Percentiles rank a stretch among this genome's conserved stretches.
These are phyloP conservation scores for Verticillium tricorpus DNA, from an alignment of 2,329 filamentous ascomycete genomes.

Conservation along the genomic window DNA sequence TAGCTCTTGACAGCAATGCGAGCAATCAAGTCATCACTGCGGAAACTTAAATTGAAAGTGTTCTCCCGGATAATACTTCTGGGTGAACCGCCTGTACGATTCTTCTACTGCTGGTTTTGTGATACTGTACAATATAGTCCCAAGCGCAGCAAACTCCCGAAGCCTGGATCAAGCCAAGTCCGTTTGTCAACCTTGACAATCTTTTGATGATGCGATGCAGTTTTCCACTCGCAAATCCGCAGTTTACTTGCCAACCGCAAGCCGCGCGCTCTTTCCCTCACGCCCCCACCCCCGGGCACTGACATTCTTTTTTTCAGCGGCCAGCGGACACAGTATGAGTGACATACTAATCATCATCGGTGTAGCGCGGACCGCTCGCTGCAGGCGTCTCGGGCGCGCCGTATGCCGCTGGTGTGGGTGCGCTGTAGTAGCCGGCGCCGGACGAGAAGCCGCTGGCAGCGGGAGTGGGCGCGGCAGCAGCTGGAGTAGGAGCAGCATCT, in stretches of 20 bases:
- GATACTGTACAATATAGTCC: neutral
- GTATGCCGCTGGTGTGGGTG: slow-evolving; percentile 62
- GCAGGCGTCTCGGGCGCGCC: slow-evolving; percentile 57
- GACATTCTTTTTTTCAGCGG: neutral
- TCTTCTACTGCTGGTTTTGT: neutral
- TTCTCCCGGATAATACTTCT: neutral
- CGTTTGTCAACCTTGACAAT: neutral
- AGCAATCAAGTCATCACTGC: no score
- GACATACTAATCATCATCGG: slow-evolving; percentile 40
- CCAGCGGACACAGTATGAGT: neutral
- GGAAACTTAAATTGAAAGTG: no score
- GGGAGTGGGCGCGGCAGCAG: slow-evolving; percentile 63
- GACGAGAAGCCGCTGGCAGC: slow-evolving; percentile 53
- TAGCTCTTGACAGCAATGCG: no score
- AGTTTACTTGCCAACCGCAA: neutral
- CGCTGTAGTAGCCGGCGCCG: slow-evolving; percentile 47
- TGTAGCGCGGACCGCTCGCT: slow-evolving; percentile 51
- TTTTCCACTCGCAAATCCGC: neutral
- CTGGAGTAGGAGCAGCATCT: slow-evolving; percentile 64
- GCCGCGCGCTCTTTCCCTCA: neutral
- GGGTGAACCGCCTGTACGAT: neutral
- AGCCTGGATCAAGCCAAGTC: neutral
- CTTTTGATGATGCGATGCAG: neutral
- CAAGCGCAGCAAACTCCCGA: neutral
- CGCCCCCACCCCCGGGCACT: neutral